Percentiles rank a stretch among this genome's conserved stretches.
These are phyloP conservation scores for Fragaria iinumae DNA, from an alignment of 306 rosid species.

Conservation along the genomic window DNA sequence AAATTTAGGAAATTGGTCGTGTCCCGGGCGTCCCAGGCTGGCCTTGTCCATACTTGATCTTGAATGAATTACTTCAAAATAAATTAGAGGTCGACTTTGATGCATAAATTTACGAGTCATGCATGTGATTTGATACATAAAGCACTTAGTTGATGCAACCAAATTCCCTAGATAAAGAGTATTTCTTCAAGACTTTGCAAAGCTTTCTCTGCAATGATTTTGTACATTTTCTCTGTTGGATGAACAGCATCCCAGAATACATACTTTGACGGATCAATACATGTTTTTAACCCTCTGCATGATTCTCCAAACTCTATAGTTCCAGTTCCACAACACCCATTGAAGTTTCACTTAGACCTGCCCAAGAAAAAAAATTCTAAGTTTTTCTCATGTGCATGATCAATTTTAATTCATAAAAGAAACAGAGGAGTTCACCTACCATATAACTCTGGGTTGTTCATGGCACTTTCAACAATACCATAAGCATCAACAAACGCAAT, in stretches of 20 bases:
- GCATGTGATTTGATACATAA: not conserved
- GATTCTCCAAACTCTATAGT: constrained; percentile 53
- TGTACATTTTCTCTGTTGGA: constrained; percentile 66
- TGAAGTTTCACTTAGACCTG: constrained; percentile 51
- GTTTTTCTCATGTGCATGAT: not conserved
- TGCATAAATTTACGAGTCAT: not conserved
- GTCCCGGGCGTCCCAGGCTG: too few relatives aligned
- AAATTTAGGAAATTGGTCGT: too few relatives aligned
- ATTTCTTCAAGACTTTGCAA: constrained; percentile 18
- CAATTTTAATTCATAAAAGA: not conserved
- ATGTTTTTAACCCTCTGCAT: constrained; percentile 57
- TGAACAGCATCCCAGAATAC: constrained; percentile 88
- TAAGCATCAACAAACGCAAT: constrained; percentile 47
- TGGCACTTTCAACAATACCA: constrained; percentile 37
- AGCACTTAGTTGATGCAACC: not conserved
- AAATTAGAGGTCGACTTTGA: not conserved
- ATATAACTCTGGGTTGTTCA: constrained; percentile 38
- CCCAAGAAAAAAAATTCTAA: not conserved
- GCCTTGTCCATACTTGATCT: too few relatives aligned
- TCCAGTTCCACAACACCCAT: constrained; percentile 81
- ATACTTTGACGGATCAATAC: constrained; percentile 49
- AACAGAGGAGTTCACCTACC: constrained; percentile 38
- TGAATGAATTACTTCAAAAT: too few relatives aligned
- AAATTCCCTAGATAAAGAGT: not conserved
- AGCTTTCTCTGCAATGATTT: constrained; percentile 55